Evolutionary conservation across 2,329 filamentous ascomycete species (phyloP).

Genomic region (Blastomyces gilchristii): DNA sequence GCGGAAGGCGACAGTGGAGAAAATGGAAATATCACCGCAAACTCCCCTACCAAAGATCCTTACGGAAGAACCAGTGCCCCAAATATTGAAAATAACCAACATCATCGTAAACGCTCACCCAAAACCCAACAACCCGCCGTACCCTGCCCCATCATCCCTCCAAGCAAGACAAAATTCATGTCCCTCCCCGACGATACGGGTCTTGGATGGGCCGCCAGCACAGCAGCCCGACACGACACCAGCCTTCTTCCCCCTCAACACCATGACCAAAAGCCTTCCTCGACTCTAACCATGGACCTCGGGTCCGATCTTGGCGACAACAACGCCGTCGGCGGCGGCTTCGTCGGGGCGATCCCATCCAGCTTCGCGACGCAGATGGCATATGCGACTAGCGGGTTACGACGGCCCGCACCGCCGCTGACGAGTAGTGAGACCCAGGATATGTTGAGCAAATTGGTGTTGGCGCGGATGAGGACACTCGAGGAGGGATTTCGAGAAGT

Average conservation of each 20-base stretch:
- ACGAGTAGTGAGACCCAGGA: slow-evolving; percentile 50
- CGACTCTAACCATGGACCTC: slow-evolving; percentile 62
- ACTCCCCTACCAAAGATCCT: neutral
- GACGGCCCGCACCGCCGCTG: slow-evolving; percentile 25
- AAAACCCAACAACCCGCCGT: slow-evolving; percentile 28
- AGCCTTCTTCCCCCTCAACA: slow-evolving; percentile 26
- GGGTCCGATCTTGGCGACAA: slow-evolving; percentile 63
- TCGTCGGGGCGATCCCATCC: slow-evolving; percentile 55
- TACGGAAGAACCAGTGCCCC: neutral
- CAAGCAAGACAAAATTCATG: slow-evolving; percentile 42
- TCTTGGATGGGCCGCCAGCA: slow-evolving; percentile 42
- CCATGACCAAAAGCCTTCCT: slow-evolving; percentile 19
- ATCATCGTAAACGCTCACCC: neutral
- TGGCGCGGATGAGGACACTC: slow-evolving; percentile 84
- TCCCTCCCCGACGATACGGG: slow-evolving; percentile 47
- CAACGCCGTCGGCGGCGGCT: slow-evolving; percentile 49
- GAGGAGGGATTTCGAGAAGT: slow-evolving; percentile 86
- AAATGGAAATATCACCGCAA: neutral
- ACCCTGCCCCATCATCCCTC: slow-evolving; percentile 48
- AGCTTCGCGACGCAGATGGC: slow-evolving; percentile 77
- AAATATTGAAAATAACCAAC: neutral
- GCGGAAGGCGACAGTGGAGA: neutral
- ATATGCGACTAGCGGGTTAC: slow-evolving; percentile 55
- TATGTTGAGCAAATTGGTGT: slow-evolving; percentile 67
- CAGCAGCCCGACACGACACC: slow-evolving; percentile 20